Base-by-base conservation (phyloP, 2,329 filamentous ascomycete species). In the Cadophora malorum region DNA sequence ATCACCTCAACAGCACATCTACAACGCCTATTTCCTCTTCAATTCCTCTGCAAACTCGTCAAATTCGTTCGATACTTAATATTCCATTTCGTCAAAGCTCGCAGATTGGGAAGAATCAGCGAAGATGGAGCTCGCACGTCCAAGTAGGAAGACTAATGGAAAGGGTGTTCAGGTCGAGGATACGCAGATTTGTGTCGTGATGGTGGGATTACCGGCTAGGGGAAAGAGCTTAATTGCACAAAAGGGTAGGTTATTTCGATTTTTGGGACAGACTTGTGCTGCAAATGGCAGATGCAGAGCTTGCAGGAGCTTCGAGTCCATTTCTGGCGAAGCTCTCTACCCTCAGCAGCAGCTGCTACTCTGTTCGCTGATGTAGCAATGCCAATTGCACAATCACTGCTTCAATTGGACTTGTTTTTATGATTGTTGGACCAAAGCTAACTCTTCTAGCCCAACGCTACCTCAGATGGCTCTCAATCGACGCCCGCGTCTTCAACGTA, bases 141-240 rank as follows among this genome's bases (percentile, higher is more conserved):
- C 73, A n/a, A 71, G 63, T 64, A 74, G 66, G 60, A 77, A 71
- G 66, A 74, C 84, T 83, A 90, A 90, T 79, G 89, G 91, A 73
- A 82, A 88, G 75, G 91, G 90, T 77, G 86, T 94, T 72, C 91
- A 97, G 92, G 92, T 92, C 76, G 95, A 98, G 84, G 94, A 97
- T 81, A 95, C 93, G 69, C 93, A 92, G 80, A 96, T 99, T 83
- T 98, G 95, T 80, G 94, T 99, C 72, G 94, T 99, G 76, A 98
- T 99, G 96, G 96, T 99, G 69, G 96, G 96, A 73, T 85, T 99
- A 78, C 96, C 96, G 65, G 96, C 96, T 70, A 87, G 96, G 74
- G 96, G 96, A 77, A 99, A 99, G 86, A 97, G 93, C 83, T 89
- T 97, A 80, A 98, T 99, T 79, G 95, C 96, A 74, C 94, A 97